Evolutionary conservation across 1,284 basidiomycete genomes (phyloP), one percentile per base, ranked within the genome.

Genomic region (Chalciporus piperatoides): DNA sequence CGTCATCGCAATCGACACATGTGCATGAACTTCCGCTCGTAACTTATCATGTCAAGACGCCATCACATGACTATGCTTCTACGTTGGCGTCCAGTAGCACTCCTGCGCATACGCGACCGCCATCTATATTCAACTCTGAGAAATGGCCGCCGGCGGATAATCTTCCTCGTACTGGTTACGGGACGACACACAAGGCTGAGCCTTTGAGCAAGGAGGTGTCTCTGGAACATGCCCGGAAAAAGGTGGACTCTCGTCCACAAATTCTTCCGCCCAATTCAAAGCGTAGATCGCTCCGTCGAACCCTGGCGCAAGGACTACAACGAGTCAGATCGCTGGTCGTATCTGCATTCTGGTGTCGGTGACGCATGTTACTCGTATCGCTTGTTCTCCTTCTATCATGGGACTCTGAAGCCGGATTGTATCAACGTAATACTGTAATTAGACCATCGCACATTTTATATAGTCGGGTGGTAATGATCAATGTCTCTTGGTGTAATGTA

Each of bases 101-200:
- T n/a, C 66, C 66, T 6, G 64, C 64, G 25, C 68, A 62, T 14
- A 64, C 64, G 14, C 63, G 59, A n/a, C 65, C 67, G n/a, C 67
- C 68, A 12, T 64, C 55, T 40, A 64, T 59, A 41, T 40, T 65
- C 30, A 60, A 63, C 24, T 69, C 68, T 47, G 64, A 66, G 24
- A 66, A 66, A 41, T 69, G 53, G 51, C 21, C 21, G 3, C 21
- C 5, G 21, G 45, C 57, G 1, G 63, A 65, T 44, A 63, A 52
- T 27, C 19, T 44, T 4, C 41, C 56, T 41, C 68, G 62, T 53
- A 48, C 64, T 11, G 55, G 55, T 24, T 66, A 56, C 37, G 58
- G 54, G 42, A 44, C 53, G n/a, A 52, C 51, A 10, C 51, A 64
- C 19, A 69, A 42, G 50, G 46, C 51, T 51, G 68, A 67, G 30